Conservation (phyloP, 768 basidiomycete species). For the Suillus weaverae region DNA sequence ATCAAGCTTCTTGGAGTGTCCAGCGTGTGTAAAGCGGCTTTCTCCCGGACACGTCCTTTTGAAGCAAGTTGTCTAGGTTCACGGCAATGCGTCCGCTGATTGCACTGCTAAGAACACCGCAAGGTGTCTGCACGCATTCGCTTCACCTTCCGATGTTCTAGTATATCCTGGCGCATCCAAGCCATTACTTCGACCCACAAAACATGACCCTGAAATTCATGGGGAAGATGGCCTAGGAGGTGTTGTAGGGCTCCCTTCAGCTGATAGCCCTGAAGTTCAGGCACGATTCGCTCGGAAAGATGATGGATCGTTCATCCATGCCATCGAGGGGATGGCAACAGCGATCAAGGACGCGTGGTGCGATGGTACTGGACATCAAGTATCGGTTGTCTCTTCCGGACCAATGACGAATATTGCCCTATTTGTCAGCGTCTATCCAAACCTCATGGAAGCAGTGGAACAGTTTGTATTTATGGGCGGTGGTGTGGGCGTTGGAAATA, state of each 20-base stretch:
- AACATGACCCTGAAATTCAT: constrained; percentile 77
- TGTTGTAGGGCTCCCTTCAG: constrained; percentile 69
- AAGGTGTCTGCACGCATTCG: constrained; percentile 73
- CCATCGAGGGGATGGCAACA: constrained; percentile 68
- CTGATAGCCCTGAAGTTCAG: constrained; percentile 48
- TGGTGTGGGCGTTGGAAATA: constrained; percentile 82
- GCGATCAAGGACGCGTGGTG: constrained; percentile 58
- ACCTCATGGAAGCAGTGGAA: constrained; percentile 48
- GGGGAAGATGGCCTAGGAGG: constrained; percentile 83
- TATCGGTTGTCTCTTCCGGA: constrained; percentile 73
- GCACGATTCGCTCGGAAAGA: constrained; percentile 46
- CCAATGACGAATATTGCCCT: constrained; percentile 84
- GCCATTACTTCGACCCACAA: constrained; percentile 63
- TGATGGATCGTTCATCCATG: constrained; percentile 46
- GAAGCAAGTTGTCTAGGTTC: constrained; percentile 48
- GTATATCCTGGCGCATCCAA: constrained; percentile 70
- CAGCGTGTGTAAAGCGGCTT: constrained; percentile 48
- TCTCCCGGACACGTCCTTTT: neutral
- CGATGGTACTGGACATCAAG: constrained; percentile 55
- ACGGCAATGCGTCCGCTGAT: constrained; percentile 72
- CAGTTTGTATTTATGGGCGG: constrained; percentile 82
- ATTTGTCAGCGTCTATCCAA: constrained; percentile 60
- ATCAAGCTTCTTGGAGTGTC: constrained; percentile 81
- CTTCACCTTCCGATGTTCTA: constrained; percentile 53
- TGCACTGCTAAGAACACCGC: constrained; percentile 74